A percentile compares a stretch with the other conserved stretches of the same genome.
These are phyloP conservation scores for Blastobotrys niveus DNA, from an alignment of 1,139 yeast species.

Conservation along the genomic window DNA sequence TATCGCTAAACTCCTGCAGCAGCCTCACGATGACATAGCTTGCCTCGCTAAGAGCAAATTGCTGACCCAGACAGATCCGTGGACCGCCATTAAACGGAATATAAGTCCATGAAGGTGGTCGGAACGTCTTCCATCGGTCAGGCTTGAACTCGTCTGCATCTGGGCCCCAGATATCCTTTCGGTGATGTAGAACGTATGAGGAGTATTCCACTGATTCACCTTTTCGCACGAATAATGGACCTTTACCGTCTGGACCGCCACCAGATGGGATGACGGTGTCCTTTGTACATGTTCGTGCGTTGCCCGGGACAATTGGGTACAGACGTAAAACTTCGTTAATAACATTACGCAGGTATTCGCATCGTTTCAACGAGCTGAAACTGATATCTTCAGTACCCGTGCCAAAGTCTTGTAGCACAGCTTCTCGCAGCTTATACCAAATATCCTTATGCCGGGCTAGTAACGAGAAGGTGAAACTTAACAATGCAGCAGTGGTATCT, in stretches of 20 bases:
- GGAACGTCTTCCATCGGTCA: slow-evolving; percentile 43
- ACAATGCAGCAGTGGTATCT: slow-evolving; percentile 48
- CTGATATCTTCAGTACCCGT: slow-evolving; percentile 27
- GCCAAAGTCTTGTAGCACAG: slow-evolving; percentile 29
- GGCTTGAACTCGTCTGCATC: slow-evolving; percentile 47
- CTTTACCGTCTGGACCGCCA: slow-evolving; percentile 39
- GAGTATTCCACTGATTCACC: slow-evolving; percentile 44
- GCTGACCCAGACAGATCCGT: slow-evolving; percentile 55
- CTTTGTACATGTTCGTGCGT: slow-evolving; percentile 45
- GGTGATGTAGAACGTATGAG: slow-evolving; percentile 44
- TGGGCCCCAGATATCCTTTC: slow-evolving; percentile 42
- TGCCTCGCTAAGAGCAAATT: slow-evolving; percentile 53
- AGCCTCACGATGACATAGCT: slow-evolving; percentile 44
- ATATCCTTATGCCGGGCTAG: slow-evolving; percentile 44
- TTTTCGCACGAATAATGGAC: slow-evolving; percentile 45
- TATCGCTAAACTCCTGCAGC: slow-evolving; percentile 34
- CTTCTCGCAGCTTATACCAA: slow-evolving; percentile 26
- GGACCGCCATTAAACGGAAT: slow-evolving; percentile 54
- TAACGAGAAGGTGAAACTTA: slow-evolving; percentile 43
- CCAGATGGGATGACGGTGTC: slow-evolving; percentile 32
- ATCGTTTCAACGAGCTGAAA: slow-evolving; percentile 47
- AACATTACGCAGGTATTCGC: slow-evolving; percentile 46
- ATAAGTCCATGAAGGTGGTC: slow-evolving; percentile 31
- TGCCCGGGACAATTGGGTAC: slow-evolving; percentile 53
- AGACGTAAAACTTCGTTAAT: slow-evolving; percentile 49